Evolutionary conservation across 306 rosid species (phyloP), one percentile per base, ranked within the genome.

Genomic region (Sechiopsis laciniata): DNA sequence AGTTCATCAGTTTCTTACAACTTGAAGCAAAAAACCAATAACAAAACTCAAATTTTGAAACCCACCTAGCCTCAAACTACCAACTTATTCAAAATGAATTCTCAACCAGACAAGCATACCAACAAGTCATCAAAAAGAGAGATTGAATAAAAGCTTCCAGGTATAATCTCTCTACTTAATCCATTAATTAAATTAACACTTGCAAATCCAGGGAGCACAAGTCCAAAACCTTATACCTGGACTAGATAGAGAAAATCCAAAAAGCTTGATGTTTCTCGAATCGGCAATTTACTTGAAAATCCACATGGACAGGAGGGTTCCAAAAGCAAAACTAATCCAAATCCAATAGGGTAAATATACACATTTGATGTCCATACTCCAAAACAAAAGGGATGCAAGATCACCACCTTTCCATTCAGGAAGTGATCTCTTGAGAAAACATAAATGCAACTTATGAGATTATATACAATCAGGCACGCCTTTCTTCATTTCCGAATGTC

Each of bases 401-500:
- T 24, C 21, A 56, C 74, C 80, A 78, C 76, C 37, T 48, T 32
- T 55, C 73, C 61, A 60, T 64, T 59, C 11, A 46, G 55, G 73
- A 40, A 17, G 52, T 55, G 75, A n/a, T n/a, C 64, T 72, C 57
- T 32, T 32, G 53, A 19, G 64, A 72, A 72, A 72, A 72, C 29
- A 72, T 52, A 72, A 35, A 72, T 55, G 61, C 32, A 32, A 53
- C 64, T 72, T 35, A 55, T 55, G 35, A 13, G 74, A 72, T 48
- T 46, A 69, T 69, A 45, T 58, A 79, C 75, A 77, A 57, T 75
- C 80, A 83, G 74, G 75, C 78, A 74, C 81, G 79, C 73, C 77
- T 76, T 78, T 74, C 75, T 74, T 77, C 83, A 74, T 80, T 80
- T 80, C 82, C 81, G 79, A 75, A 78, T 20, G 78, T 82, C 53